A percentile compares a stretch with the other conserved stretches of the same genome.
phyloP scores from a whole-genome alignment of 352 stramenopile species.

The Aphanomyces invadans region DNA sequence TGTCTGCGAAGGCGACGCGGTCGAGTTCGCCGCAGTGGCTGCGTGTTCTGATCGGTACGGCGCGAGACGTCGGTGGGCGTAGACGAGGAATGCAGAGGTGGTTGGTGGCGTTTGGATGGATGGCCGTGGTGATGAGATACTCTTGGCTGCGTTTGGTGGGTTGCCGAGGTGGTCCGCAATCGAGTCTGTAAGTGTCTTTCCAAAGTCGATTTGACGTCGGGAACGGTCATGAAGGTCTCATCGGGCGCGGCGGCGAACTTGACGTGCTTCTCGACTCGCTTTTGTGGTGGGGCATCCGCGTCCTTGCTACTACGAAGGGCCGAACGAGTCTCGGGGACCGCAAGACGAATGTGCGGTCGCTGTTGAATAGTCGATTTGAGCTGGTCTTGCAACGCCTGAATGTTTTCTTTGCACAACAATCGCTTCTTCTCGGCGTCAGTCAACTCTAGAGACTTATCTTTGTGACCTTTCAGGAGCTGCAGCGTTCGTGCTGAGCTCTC shows the following conservation, averaged over 20 bases:
- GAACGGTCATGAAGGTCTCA: background rate
- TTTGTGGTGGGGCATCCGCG: background rate
- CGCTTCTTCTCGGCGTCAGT: background rate
- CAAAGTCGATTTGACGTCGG: conserved; percentile 5
- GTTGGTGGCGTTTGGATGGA: background rate
- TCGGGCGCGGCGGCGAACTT: background rate
- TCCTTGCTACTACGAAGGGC: background rate
- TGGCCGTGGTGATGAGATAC: no score
- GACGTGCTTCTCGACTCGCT: background rate
- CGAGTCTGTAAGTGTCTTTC: background rate
- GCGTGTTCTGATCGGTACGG: no score
- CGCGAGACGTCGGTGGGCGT: background rate
- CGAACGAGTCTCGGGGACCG: background rate
- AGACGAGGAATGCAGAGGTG: background rate
- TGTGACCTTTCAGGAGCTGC: background rate
- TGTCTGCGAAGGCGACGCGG: background rate
- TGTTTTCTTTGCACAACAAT: conserved; percentile 6
- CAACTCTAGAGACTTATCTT: background rate
- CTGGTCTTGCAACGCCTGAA: background rate
- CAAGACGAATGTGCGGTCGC: background rate
- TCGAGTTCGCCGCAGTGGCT: no score
- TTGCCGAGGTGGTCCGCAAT: no score
- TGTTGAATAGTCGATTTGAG: background rate
- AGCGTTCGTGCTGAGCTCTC: background rate
- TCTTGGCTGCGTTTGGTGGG: no score